Conservation (phyloP, 2,329 filamentous ascomycete species). For the Dothiorella sarmentorum region DNA sequence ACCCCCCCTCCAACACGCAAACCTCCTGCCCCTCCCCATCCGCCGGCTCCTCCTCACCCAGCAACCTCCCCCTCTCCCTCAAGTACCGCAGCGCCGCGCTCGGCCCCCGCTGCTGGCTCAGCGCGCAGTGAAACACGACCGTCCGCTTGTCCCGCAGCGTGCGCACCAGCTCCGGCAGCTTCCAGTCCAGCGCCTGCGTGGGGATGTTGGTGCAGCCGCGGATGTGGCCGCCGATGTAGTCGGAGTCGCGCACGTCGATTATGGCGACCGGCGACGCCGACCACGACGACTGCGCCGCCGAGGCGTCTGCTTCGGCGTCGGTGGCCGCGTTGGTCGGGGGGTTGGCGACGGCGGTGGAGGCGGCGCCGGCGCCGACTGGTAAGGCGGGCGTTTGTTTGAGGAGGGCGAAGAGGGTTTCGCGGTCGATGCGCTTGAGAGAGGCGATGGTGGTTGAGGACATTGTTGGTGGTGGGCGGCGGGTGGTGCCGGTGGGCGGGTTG, state of each 20-base stretch:
- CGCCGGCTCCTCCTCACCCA: conserved; percentile 27
- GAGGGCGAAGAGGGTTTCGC: conserved; percentile 63
- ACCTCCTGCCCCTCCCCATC: conserved; percentile 60
- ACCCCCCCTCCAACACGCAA: conserved; percentile 78
- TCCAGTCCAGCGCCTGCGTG: conserved; percentile 66
- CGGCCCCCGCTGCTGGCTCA: conserved; percentile 88
- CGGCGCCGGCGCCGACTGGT: too few relatives aligned
- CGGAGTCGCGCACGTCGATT: conserved; percentile 86
- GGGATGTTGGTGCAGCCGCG: conserved; percentile 72
- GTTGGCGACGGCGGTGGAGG: conserved; percentile 26
- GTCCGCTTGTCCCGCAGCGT: conserved; percentile 71
- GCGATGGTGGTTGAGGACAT: conserved; percentile 59
- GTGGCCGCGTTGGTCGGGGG: not conserved
- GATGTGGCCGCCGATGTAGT: conserved; percentile 91
- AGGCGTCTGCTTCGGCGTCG: not conserved
- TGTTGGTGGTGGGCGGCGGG: not conserved
- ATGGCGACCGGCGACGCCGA: conserved; percentile 57
- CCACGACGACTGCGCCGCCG: conserved; percentile 16
- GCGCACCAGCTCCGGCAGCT: conserved; percentile 77
- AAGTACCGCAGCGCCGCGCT: conserved; percentile 77
- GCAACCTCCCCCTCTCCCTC: conserved; percentile 60
- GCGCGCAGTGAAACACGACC: conserved; percentile 90
- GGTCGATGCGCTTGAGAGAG: conserved; percentile 64
- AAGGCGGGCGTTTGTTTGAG: conserved; percentile 39
- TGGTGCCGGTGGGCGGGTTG: not conserved